These are phyloP conservation scores for Hirschioporus abietinus DNA, from an alignment of 768 basidiomycete genomes.

Conservation along the genomic window DNA sequence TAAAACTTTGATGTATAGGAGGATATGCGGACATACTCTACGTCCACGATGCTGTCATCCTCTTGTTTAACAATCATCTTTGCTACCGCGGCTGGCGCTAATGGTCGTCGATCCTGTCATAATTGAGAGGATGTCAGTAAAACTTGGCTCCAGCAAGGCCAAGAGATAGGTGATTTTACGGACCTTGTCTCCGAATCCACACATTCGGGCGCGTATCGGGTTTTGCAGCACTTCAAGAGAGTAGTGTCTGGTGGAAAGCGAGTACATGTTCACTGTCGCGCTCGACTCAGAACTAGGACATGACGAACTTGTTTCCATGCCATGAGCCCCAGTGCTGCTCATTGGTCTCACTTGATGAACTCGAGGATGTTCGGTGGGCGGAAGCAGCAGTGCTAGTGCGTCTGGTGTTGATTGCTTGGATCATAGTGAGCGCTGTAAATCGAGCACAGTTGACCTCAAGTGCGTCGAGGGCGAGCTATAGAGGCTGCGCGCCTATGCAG, in stretches of 20 bases:
- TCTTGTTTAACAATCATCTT: conserved; percentile 73
- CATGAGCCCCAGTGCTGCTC: conserved; percentile 66
- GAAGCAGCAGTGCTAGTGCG: conserved; percentile 25
- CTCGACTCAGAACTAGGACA: conserved; percentile 4
- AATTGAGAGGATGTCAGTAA: conserved; percentile 13
- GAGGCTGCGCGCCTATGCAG: background rate
- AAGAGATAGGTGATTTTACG: conserved; percentile 17
- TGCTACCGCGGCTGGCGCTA: conserved; percentile 86
- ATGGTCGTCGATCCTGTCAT: conserved; percentile 79
- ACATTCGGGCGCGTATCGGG: conserved; percentile 88
- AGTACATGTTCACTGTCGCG: conserved; percentile 10
- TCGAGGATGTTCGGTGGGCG: conserved; percentile 17
- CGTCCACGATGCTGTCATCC: conserved; percentile 62
- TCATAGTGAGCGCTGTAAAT: conserved; percentile 37
- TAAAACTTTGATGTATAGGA: background rate
- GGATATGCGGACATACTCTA: conserved; percentile 52
- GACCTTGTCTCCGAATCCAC: conserved; percentile 96
- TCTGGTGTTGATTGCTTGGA: conserved; percentile 55
- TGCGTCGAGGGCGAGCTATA: background rate
- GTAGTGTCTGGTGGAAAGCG: conserved; percentile 53
- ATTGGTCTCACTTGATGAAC: conserved; percentile 31
- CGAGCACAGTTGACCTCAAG: background rate
- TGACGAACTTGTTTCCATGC: conserved; percentile 53
- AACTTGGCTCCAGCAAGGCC: conserved; percentile 2
- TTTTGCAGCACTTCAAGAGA: conserved; percentile 83